Evolutionary conservation across 2,329 filamentous ascomycete genomes (phyloP).

Genomic region (Colletotrichum spaethianum): DNA sequence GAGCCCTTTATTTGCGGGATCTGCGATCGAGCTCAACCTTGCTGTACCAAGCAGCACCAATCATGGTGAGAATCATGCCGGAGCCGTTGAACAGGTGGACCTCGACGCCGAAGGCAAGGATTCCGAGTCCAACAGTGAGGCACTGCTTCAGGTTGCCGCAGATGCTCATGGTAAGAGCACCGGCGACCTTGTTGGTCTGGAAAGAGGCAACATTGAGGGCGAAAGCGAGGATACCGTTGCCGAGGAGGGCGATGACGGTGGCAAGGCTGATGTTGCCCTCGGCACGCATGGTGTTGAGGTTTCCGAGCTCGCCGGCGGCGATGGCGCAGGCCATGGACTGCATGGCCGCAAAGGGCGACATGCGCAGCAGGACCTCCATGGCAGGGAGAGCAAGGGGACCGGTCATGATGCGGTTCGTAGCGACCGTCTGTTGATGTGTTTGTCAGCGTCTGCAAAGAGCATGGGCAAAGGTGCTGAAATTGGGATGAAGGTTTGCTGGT

Average conservation of each 20-base stretch:
- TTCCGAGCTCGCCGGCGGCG: conserved; percentile 65
- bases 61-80: conserved; percentile 68
- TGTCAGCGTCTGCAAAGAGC: conserved; percentile 23
- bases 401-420: conserved; percentile 76
- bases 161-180: conserved; percentile 72
- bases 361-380: conserved; percentile 73
- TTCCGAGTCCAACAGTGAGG: conserved; percentile 68
- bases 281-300: conserved; percentile 55
- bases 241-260: conserved; percentile 58
- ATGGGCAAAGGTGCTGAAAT: conserved; percentile 4
- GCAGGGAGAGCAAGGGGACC: conserved; percentile 70
- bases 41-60: conserved; percentile 71
- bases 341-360: conserved; percentile 72
- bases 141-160: conserved; percentile 73
- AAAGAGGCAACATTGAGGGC: conserved; percentile 71
- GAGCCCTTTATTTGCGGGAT: conserved; percentile 43
- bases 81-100: conserved; percentile 68
- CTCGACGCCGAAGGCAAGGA: conserved; percentile 65
- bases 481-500: conserved; percentile 23
- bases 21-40: conserved; percentile 69
- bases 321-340: conserved; percentile 68
- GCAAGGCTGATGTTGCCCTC: conserved; percentile 53
- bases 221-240: conserved; percentile 69
- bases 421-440: conserved; percentile 62
- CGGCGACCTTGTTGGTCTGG: conserved; percentile 70